A percentile compares a stretch with the other conserved stretches of the same genome.
Conservation (phyloP, 495 filamentous ascomycete genomes). For the Penicillium samsonianum region DNA sequence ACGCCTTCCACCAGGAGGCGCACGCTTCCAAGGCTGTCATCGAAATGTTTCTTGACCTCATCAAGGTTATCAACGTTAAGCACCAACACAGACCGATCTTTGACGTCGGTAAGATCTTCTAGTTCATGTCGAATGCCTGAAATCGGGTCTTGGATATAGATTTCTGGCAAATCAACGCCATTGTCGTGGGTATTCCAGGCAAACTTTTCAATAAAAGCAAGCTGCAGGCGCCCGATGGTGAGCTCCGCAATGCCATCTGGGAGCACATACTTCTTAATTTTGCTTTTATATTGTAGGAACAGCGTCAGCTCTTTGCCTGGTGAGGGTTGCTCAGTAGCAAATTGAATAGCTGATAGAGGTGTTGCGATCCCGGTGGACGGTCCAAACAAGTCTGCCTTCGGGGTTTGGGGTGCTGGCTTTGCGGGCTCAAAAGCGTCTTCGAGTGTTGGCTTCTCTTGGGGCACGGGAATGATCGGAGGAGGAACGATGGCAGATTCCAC, state of each 20-base stretch:
- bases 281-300: constrained; percentile 96
- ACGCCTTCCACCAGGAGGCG: constrained; percentile 79
- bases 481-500: constrained; percentile 24
- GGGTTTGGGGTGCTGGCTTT: constrained; percentile 46
- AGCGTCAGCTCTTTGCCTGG: constrained; percentile 87
- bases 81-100: constrained; percentile 89
- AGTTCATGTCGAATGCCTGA: constrained; percentile 94
- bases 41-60: constrained; percentile 94
- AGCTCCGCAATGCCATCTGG: constrained; percentile 79
- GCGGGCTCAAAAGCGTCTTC: constrained; percentile 48
- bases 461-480: constrained; percentile 36
- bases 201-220: constrained; percentile 99
- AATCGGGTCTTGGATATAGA: constrained; percentile 94
- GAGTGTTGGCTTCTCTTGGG: constrained; percentile 36
- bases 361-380: constrained; percentile 31
- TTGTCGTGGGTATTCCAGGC: constrained; percentile 97
- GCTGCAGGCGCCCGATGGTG: constrained; percentile 81
- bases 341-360: constrained; percentile 50
- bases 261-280: constrained; percentile 94
- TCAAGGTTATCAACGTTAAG: constrained; percentile 94
- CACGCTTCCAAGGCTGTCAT: constrained; percentile 83
- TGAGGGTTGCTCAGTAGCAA: constrained; percentile 69
- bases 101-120: constrained; percentile 92
- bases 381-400: constrained; percentile 32
- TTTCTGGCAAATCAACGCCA: constrained; percentile 89